Conservation (phyloP, 129 eudicot genomes). For the Flaveria bidentis region DNA sequence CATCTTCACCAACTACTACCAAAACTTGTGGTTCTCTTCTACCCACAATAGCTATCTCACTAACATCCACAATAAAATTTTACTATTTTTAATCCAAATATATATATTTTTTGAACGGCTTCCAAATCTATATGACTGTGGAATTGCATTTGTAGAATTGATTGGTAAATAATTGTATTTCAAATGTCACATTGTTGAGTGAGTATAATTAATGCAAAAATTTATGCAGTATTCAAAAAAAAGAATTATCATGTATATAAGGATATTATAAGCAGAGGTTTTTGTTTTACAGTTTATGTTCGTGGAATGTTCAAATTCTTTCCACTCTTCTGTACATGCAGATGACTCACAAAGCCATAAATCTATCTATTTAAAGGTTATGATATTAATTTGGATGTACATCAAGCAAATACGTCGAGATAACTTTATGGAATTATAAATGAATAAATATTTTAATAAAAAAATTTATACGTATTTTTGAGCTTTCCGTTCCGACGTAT, state of each 20-base stretch:
- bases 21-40: conserved; percentile 34
- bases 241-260: not conserved
- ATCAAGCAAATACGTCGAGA: not conserved
- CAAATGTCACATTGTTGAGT: not conserved
- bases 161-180: no score
- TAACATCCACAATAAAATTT: not conserved
- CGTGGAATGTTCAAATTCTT: not conserved
- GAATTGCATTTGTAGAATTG: no score
- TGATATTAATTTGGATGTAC: not conserved
- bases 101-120: not conserved
- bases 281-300: not conserved
- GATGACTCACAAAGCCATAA: not conserved
- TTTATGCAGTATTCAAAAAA: not conserved
- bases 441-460: no score
- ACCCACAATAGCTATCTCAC: conserved; percentile 4
- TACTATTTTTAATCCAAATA: not conserved
- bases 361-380: no score
- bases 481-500: no score
- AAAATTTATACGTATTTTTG: no score
- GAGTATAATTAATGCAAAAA: no score
- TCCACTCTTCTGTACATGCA: not conserved
- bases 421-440: not conserved
- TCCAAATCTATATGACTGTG: no score
- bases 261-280: not conserved
- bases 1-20: conserved; percentile 38